phyloP scores from a whole-genome alignment of 306 rosid species.

The Prunus campanulata region DNA sequence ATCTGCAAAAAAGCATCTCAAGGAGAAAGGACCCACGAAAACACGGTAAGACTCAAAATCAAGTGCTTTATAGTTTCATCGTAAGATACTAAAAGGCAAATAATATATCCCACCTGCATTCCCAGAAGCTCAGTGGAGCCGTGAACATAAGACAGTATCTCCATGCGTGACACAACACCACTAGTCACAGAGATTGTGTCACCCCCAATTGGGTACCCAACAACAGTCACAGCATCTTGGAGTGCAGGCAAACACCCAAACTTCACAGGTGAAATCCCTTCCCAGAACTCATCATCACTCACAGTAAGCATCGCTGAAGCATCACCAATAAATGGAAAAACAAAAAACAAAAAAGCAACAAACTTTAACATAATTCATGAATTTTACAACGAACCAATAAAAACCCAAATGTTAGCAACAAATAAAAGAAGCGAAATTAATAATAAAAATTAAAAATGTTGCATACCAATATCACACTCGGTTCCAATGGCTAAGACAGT shows the following conservation, averaged over 20 bases:
- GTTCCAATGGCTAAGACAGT: constrained; percentile 82
- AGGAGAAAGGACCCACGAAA: constrained; percentile 8
- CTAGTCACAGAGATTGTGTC: constrained; percentile 85
- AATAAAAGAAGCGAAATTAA: not conserved
- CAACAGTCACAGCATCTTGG: constrained; percentile 78
- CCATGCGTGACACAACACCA: constrained; percentile 81
- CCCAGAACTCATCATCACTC: constrained; percentile 77
- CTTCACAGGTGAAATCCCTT: constrained; percentile 76
- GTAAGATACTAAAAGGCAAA: constrained; percentile 7
- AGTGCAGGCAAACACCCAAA: constrained; percentile 74
- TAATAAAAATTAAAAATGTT: not conserved
- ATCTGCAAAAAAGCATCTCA: constrained; percentile 41
- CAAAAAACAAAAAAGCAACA: not conserved
- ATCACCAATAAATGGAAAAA: constrained; percentile 17
- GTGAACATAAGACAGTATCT: constrained; percentile 79
- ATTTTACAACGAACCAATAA: not conserved
- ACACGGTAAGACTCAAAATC: constrained; percentile 6
- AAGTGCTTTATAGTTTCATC: not conserved
- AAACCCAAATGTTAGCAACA: not conserved
- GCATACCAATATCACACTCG: constrained; percentile 65
- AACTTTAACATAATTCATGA: not conserved
- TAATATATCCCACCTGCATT: constrained; percentile 50
- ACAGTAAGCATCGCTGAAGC: constrained; percentile 72
- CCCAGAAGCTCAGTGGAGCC: constrained; percentile 92
- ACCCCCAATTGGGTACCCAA: constrained; percentile 85